Base-by-base conservation (phyloP, 768 basidiomycete genomes). In the Trametes cubensis region DNA sequence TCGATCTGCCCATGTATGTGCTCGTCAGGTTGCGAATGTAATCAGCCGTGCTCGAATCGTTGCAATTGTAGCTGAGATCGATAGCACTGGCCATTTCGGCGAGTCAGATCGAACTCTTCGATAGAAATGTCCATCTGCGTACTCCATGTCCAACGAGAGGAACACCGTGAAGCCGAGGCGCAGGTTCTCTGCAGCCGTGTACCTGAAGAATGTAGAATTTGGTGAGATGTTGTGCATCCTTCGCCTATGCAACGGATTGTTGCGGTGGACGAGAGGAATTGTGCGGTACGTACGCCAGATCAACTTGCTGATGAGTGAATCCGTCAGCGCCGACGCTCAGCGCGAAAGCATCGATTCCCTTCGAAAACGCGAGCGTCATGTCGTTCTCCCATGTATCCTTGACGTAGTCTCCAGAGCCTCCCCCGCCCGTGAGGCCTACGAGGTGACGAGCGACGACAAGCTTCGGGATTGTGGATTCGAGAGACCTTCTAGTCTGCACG, bases 141-240 rank as follows among this genome's bases (percentile, higher is more conserved):
- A 88, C 85, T 84, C 76, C 90, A 90, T 91, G 69, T 93, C 91
- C 48, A 92, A 83, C 13, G 88, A 90, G 60, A 92, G 67, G 74
- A 91, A 92, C 50, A 93, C 76, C 70, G 87, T 84, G 72, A 85
- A 78, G 47, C 47, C 64, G 7, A 66, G 66, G n/a, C 64, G 63
- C 2, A 69, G 66, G 20, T 69, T 49, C 18, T 75, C 74, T 20
- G 83, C 83, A 6, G 75, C 73, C 17, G 66, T 49, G 63, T 71
- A 76, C 7, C 73, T 66, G 28, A 66, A 28, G 2, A n/a, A 20
- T 21, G 17, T 4, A 50, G n/a, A 6, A 11, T 11, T 6, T 11
- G 34, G 34, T 34, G 34, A 34, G 34, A 34, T 34, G 10, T 34
- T 11, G 34, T 34, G 2, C 34, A 34, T 6, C 34, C 34, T 34